Evolutionary conservation across 1,284 basidiomycete species (phyloP), one percentile per base, ranked within the genome.

Genomic region (Cutaneotrichosporon cyanovorans): DNA sequence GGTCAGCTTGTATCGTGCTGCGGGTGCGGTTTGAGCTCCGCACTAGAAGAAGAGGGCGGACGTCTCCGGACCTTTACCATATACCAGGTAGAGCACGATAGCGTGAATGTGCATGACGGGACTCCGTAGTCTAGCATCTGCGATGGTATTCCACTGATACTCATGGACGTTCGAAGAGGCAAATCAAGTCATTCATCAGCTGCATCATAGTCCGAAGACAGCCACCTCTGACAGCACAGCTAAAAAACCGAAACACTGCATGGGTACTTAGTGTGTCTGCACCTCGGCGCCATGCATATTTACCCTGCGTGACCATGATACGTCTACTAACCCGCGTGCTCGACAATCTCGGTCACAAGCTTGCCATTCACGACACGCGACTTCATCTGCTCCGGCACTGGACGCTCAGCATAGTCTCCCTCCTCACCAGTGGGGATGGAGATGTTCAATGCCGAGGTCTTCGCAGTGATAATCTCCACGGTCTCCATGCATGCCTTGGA

Each of bases 301-400:
- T n/a, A n/a, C n/a, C n/a, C 41, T 33, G 18, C 36, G 35, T 33
- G 28, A 42, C 41, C 35, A 16, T 31, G 9, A 35, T 16, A 16
- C 18, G 36, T 15, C 35, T 9, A 5, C 45, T 61, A 92, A 31
- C 87, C 88, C 56, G 77, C 74, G 67, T 95, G 90, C 68, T 95
- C 90, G n/a, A 95, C 85, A 38, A 92, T 80, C 22, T 76, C 81
- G 10, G 90, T 93, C 40, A 90, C 78, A 46, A 95, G 73, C 69
- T 86, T 93, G n/a, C 91, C 90, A 56, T 81, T 75, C 65, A 80
- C 76, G 18, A 98, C 76, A 39, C 80, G 78, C 36, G 87, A 88
- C 76, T 83, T 87, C 71, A 99, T 77, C 85, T 97, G 97, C 74
- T 99, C 95, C 1, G 95, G 95, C 32, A 99, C 76, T 2, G 93